Evolutionary conservation across 2,329 filamentous ascomycete genomes (phyloP).

Genomic region (Tolypocladium nubicola): DNA sequence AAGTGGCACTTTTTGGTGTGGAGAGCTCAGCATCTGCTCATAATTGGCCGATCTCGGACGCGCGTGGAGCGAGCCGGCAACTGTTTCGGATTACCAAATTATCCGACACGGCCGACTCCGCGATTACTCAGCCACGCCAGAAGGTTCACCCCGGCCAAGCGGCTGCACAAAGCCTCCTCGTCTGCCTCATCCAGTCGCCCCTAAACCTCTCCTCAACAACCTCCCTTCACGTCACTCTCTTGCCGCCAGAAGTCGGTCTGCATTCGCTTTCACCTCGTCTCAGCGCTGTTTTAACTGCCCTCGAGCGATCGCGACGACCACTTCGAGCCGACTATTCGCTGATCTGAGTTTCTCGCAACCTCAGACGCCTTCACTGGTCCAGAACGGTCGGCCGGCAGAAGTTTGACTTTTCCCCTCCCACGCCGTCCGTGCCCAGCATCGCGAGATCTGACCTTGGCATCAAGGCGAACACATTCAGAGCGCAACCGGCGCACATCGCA

Average conservation of each 20-base stretch:
- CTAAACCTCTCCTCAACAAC: constrained; percentile 14
- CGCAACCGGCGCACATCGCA: not conserved
- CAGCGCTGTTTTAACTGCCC: constrained; percentile 7
- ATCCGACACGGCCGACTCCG: not conserved
- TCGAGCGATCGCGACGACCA: constrained; percentile 15
- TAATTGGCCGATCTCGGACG: not conserved
- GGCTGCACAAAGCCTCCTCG: constrained; percentile 2
- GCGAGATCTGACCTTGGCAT: not conserved
- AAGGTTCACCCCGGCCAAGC: not conserved
- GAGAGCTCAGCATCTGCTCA: not conserved
- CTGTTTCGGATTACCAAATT: not conserved
- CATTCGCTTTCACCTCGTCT: constrained; percentile 13
- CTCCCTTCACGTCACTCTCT: constrained; percentile 16
- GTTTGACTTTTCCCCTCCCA: not conserved
- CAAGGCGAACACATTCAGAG: not conserved
- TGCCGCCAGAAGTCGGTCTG: constrained; percentile 23
- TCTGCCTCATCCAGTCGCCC: constrained; percentile 7
- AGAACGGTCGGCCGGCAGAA: constrained; percentile 27
- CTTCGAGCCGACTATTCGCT: constrained; percentile 25
- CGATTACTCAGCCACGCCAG: not conserved
- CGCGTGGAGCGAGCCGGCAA: not conserved
- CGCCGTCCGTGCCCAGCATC: not conserved
- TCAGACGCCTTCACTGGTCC: constrained; percentile 57
- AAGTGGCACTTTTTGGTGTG: not conserved
- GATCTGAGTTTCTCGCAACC: constrained; percentile 21